Base-by-base conservation (phyloP, 495 filamentous ascomycete species). In the Penicillium verhagenii region DNA sequence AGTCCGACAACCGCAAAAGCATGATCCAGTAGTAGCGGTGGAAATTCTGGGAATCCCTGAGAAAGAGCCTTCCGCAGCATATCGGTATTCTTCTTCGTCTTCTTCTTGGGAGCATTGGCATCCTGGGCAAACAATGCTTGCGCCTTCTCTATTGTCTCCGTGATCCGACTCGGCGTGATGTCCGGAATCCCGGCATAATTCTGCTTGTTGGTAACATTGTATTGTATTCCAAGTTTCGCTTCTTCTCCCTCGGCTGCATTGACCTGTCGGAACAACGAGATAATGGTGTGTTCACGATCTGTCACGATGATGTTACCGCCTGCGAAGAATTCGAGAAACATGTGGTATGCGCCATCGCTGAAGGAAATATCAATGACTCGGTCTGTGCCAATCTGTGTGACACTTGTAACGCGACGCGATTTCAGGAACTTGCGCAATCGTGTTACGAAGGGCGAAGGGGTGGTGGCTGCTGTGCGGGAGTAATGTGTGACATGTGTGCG, bases 251-350 rank as follows among this genome's bases (percentile, higher is more conserved):
- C 89, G 3, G 81, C 77, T 13, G 82, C 84, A 19, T 81, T 64
- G 4, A 98, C 93, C 55, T 85, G 82, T n/a, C 94, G 85, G 61
- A 95, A 75, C 35, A 97, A 72, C 3, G 87, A 83, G 11, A 97
- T 64, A 53, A 96, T 88, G 44, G 82, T 88, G 50, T 90, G 74
- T 13, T 93, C 87, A 35, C 79, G 77, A 64, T 97, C 90, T 3
- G 92, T 95, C 47, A 98, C 76, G 47, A 98, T 88, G 51, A 98
- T 86, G 68, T 98, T 98, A 29, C 94, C 94, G n/a, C 82, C 83
- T 4, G 94, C 93, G 71, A 94, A 98, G 73, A 98, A 98, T 71
- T 98, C 94, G 35, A 98, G 74, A 66, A 91, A 96, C 31, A 98
- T 74, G 33, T 86, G 80, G 65, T 93, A 97, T 57, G 82, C 79